phyloP scores from a whole-genome alignment of 345 rosid species.

The Firmiana major region DNA sequence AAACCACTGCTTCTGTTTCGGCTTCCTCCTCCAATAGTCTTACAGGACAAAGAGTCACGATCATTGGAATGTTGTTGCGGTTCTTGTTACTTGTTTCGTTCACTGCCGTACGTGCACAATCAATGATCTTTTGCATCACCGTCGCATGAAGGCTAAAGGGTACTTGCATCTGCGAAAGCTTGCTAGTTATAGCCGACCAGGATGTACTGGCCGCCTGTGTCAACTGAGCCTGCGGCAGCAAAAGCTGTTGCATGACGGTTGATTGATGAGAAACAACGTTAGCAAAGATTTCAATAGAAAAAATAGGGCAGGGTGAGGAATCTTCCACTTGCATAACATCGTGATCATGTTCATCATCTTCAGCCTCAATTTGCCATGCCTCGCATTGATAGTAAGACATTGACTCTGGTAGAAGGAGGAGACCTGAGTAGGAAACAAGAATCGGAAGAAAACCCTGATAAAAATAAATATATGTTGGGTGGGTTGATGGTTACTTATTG shows the following conservation, averaged over 20 bases:
- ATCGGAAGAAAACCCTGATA: not conserved
- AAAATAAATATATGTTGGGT: too few species aligned
- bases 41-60: not conserved
- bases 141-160: constrained; percentile 32
- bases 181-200: constrained; percentile 32
- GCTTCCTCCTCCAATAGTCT: not conserved
- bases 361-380: constrained; percentile 31
- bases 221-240: constrained; percentile 25
- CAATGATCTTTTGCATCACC: constrained; percentile 23
- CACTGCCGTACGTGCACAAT: constrained; percentile 27
- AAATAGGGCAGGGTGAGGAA: constrained; percentile 11
- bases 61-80: constrained; percentile 1
- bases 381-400: constrained; percentile 23
- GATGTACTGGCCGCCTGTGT: constrained; percentile 15
- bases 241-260: constrained; percentile 12
- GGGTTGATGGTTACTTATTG: not conserved
- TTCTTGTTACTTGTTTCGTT: constrained; percentile 5
- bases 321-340: not conserved
- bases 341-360: not conserved
- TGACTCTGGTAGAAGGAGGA: not conserved
- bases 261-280: not conserved
- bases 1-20: not conserved
- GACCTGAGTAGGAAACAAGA: not conserved
- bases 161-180: constrained; percentile 32
- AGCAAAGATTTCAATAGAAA: constrained; percentile 27